A percentile compares a stretch with the other conserved stretches of the same genome.
Conservation (phyloP, 352 stramenopile genomes). For the Globisporangium radiosum region DNA sequence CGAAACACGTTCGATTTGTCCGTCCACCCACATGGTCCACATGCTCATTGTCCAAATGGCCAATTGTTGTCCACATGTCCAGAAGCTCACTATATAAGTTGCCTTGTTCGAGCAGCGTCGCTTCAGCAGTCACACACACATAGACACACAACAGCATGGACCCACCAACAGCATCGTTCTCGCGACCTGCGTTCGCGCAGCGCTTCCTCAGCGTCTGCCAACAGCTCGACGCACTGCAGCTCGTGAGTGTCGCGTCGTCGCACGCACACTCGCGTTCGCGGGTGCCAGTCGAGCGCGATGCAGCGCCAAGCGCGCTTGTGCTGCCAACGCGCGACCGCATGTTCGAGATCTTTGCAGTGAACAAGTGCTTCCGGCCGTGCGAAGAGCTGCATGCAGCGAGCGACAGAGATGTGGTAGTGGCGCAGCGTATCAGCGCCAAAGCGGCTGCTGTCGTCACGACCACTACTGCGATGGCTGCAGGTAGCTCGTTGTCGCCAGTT, state of each 20-base stretch:
- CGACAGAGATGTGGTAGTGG: too few relatives aligned
- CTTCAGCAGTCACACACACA: too few relatives aligned
- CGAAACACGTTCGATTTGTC: too few relatives aligned
- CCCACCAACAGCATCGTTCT: not conserved
- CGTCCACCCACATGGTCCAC: too few relatives aligned
- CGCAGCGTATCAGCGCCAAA: not conserved
- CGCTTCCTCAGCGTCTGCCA: slow-evolving; percentile 20
- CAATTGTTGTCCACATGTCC: too few relatives aligned
- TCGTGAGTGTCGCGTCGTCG: slow-evolving; percentile 4
- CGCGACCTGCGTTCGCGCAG: slow-evolving; percentile 11
- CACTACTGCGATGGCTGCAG: not conserved
- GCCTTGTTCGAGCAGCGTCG: too few relatives aligned
- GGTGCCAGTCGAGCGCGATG: not conserved
- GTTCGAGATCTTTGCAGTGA: slow-evolving; percentile 8
- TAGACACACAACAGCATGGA: slow-evolving; percentile 1
- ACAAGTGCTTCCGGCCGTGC: slow-evolving; percentile 10
- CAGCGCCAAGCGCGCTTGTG: slow-evolving; percentile 1
- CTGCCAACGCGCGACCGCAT: slow-evolving; percentile 9
- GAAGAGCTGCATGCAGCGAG: slow-evolving; percentile 3
- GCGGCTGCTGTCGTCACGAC: not conserved
- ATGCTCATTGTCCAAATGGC: too few relatives aligned
- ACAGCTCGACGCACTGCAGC: slow-evolving; percentile 28
- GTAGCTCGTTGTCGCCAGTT: slow-evolving; percentile 5
- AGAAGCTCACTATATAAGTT: too few relatives aligned
- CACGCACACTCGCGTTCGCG: too few relatives aligned